These are phyloP conservation scores for Dactylellina haptotyla DNA, from an alignment of 2,329 filamentous ascomycete genomes.

Conservation along the genomic window DNA sequence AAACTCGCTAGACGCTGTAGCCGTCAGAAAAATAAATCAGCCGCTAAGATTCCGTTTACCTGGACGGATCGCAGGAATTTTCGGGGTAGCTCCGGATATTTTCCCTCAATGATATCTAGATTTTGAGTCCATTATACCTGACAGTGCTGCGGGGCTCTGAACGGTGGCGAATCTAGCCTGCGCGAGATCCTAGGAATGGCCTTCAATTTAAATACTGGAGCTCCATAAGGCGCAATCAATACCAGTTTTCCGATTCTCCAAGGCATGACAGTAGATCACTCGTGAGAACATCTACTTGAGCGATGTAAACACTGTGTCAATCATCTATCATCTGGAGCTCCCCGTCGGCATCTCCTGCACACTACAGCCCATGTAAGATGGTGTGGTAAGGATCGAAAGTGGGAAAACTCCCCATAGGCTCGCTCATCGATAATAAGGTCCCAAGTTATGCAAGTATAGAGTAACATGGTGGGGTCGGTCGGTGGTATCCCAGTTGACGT, in stretches of 20 bases:
- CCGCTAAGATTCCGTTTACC: conserved; percentile 2
- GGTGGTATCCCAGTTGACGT: conserved; percentile 20
- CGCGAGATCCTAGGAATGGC: not conserved
- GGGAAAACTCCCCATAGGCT: conserved; percentile 49
- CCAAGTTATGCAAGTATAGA: conserved; percentile 38
- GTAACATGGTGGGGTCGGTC: conserved; percentile 32
- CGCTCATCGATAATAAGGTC: conserved; percentile 30
- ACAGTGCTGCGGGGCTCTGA: not conserved
- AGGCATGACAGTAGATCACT: conserved; percentile 16
- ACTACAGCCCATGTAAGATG: conserved; percentile 17
- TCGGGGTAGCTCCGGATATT: not conserved
- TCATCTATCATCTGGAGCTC: conserved; percentile 19
- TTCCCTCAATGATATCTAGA: not conserved
- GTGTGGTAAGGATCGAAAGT: conserved; percentile 18
- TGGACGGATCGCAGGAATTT: conserved; percentile 12
- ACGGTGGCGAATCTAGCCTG: not conserved
- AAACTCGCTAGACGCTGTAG: conserved; percentile 48
- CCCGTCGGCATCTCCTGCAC: conserved; percentile 19
- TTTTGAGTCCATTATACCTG: conserved; percentile 1
- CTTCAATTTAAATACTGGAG: not conserved
- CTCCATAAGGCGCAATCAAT: not conserved
- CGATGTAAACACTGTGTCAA: conserved; percentile 3
- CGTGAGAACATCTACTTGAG: not conserved
- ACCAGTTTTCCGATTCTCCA: no score
- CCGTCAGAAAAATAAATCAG: conserved; percentile 30